Evolutionary conservation across 345 rosid genomes (phyloP).

Genomic region (Punica granatum): DNA sequence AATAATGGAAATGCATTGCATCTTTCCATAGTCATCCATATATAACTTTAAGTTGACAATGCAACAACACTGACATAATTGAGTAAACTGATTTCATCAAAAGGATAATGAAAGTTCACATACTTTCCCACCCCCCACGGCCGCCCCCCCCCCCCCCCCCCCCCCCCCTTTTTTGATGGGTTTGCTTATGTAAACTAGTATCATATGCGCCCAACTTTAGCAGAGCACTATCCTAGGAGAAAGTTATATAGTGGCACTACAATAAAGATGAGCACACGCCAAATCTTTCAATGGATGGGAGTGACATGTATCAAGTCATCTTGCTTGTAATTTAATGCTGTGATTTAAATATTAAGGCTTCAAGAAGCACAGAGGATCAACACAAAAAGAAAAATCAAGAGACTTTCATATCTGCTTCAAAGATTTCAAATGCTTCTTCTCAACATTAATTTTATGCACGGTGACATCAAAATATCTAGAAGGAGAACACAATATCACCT

Average conservation of each 20-base stretch:
- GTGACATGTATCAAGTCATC: neutral
- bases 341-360: too few species aligned
- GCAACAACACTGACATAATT: neutral
- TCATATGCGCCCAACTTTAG: neutral
- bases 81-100: neutral
- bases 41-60: neutral
- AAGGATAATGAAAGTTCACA: neutral
- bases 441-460: neutral
- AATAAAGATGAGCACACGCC: too few species aligned
- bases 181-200: neutral
- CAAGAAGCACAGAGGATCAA: too few species aligned
- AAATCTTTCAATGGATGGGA: too few species aligned
- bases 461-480: neutral
- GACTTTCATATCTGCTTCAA: too few species aligned
- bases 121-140: too few species aligned
- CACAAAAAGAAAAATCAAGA: too few species aligned
- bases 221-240: too few species aligned
- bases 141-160: too few species aligned
- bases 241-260: too few species aligned
- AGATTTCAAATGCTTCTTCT: neutral
- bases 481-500: constrained; percentile 37
- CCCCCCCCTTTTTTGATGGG: too few species aligned
- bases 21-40: neutral
- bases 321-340: neutral
- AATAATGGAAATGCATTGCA: neutral